Base-by-base conservation (phyloP, 2,329 filamentous ascomycete genomes). In the Bretziella fagacearum region DNA sequence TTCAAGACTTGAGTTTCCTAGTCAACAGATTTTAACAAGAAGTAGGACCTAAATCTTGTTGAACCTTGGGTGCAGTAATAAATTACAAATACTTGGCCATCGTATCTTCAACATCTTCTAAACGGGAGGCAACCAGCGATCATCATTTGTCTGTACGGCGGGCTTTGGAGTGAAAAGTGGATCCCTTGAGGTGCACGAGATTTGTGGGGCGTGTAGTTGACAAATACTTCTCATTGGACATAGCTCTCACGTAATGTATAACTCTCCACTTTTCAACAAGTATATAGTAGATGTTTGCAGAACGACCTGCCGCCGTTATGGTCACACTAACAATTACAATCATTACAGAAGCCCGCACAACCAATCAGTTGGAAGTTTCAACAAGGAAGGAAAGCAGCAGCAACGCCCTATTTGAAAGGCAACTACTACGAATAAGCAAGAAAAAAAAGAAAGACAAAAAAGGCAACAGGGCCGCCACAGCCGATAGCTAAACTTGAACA, bases 151-250 rank as follows among this genome's bases (percentile, higher is more conserved):
- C 15, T 39, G 35, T 39, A 39, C n/a, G 35, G 18, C 23, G 35
- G 35, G 23, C 35, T 10, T 39, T 39, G 35, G 35, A 49, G 40
- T 42, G 39, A 46, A 49, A 42, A 49, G 47, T 49, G 47, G 47
- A 44, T 46, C 41, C 25, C 18, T 46, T 22, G 18, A 10, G 43
- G 42, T 30, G 47, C 43, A 49, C 42, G 36, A 49, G 36, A 49
- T 35, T 30, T 49, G 25, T 43, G 47, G 47, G 43, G 36, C 36
- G 15, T 26, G 25, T 39, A 6, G 29, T 33, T 23, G 22, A 29
- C 18, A 32, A 6, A 6, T n/a, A 7, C 15, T 18, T 36, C 40
- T 39, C 13, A 49, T 49, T 49, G 47, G 47, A 18, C 25, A 13
- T 10, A 2, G 8, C 26, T 29, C 20, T 46, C 30, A 46, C 43